Percentiles rank a stretch among this genome's conserved stretches.
Conservation (phyloP, 2,329 filamentous ascomycete species). For the Xylaria sp. region DNA sequence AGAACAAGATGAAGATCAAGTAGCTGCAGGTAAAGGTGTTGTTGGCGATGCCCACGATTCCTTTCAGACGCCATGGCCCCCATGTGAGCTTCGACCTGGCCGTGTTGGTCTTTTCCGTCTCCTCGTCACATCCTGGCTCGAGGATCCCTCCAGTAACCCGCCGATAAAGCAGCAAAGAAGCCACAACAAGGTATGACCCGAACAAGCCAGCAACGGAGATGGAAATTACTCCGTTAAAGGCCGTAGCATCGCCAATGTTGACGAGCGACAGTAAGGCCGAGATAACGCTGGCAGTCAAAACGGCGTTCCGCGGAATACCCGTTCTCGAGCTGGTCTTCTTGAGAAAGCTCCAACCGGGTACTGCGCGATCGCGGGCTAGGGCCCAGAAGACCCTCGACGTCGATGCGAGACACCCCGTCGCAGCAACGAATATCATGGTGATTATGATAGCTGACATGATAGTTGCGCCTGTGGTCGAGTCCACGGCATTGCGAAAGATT, state of each 20-base stretch:
- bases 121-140: not conserved
- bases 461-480: constrained; percentile 42
- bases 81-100: constrained; percentile 7
- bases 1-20: constrained; percentile 20
- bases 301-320: constrained; percentile 18
- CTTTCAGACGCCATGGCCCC: constrained; percentile 20
- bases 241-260: constrained; percentile 18
- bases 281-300: constrained; percentile 10
- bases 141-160: constrained; percentile 14
- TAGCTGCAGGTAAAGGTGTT: constrained; percentile 18
- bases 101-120: not conserved
- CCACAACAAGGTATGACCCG: constrained; percentile 17
- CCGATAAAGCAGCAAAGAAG: constrained; percentile 9
- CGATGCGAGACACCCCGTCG: constrained; percentile 47
- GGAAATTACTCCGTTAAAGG: constrained; percentile 22
- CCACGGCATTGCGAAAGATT: constrained; percentile 48
- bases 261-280: constrained; percentile 19
- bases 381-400: constrained; percentile 54
- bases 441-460: constrained; percentile 47
- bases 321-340: constrained; percentile 18
- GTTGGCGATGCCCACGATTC: constrained; percentile 13
- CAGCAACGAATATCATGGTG: constrained; percentile 43
- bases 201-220: constrained; percentile 20
- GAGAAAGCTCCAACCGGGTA: constrained; percentile 19
- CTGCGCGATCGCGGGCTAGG: constrained; percentile 33